Percentiles rank a stretch among this genome's conserved stretches.
Evolutionary conservation across 2,329 filamentous ascomycete species (phyloP).

Genomic region (Chaetomium sp.): DNA sequence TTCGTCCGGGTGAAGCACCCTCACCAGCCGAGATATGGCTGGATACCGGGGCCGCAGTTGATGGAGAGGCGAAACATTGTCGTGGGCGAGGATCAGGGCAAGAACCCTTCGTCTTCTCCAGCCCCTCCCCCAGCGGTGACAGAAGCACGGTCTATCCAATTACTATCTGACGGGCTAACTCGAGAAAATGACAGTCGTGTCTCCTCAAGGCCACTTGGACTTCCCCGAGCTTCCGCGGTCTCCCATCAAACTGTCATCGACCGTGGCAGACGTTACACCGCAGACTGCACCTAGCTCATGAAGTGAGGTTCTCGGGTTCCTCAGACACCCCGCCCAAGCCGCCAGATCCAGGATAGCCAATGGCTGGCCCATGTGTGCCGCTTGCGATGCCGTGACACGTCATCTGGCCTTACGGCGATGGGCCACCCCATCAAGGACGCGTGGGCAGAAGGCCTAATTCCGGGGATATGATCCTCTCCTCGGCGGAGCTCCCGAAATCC

Average conservation of each 20-base stretch:
- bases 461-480: not conserved
- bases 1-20: no score
- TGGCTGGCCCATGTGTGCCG: slow-evolving; percentile 5
- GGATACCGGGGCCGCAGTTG: no score
- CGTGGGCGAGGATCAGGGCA: no score
- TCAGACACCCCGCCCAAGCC: not conserved
- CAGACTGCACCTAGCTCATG: not conserved
- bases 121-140: no score
- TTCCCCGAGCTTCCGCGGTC: not conserved
- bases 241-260: not conserved
- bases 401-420: not conserved
- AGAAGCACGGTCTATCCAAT: no score
- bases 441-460: not conserved
- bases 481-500: not conserved
- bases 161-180: not conserved
- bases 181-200: not conserved
- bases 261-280: slow-evolving; percentile 4
- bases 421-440: no score
- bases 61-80: no score
- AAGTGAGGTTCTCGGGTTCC: not conserved
- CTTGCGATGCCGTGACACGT: not conserved
- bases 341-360: slow-evolving; percentile 5
- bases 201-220: not conserved
- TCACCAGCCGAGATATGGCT: no score
- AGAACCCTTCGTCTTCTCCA: no score